phyloP scores from a whole-genome alignment of 345 rosid genomes.

The Bruguiera gymnorhiza region DNA sequence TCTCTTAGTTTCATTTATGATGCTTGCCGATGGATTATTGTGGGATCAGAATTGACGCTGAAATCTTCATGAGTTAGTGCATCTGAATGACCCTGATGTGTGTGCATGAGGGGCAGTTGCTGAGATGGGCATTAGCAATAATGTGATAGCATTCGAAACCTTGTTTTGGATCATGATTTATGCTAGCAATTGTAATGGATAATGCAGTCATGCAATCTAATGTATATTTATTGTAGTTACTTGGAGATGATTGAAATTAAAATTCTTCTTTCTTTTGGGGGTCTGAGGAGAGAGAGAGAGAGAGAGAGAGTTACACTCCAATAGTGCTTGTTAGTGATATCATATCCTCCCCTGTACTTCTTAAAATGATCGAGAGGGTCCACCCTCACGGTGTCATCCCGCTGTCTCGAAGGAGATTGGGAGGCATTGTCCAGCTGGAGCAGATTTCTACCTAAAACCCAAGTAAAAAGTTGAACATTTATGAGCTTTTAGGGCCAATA shows the following conservation, averaged over 20 bases:
- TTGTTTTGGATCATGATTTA: too few species aligned
- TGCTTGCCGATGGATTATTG: too few species aligned
- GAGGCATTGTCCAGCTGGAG: slow-evolving; percentile 23
- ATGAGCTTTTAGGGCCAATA: background rate
- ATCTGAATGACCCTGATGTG: background rate
- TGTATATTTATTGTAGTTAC: too few species aligned
- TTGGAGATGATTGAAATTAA: too few species aligned
- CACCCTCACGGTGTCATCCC: slow-evolving; percentile 47
- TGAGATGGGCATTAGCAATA: too few species aligned
- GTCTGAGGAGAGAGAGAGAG: too few species aligned
- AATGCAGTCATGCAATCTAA: too few species aligned
- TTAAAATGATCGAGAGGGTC: slow-evolving; percentile 51
- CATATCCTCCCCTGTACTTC: slow-evolving; percentile 64
- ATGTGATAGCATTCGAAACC: too few species aligned
- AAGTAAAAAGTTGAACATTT: background rate
- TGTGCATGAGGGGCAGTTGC: too few species aligned
- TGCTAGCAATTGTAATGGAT: too few species aligned
- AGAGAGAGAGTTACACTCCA: slow-evolving; percentile 61
- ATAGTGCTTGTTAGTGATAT: slow-evolving; percentile 60
- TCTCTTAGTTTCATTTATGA: too few species aligned
- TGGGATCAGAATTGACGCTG: background rate
- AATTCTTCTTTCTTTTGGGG: too few species aligned
- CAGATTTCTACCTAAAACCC: slow-evolving; percentile 25
- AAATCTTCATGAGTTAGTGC: background rate
- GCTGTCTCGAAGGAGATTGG: background rate